phyloP scores from a whole-genome alignment of 257 asterid genomes.

The Nicotiana paniculata region DNA sequence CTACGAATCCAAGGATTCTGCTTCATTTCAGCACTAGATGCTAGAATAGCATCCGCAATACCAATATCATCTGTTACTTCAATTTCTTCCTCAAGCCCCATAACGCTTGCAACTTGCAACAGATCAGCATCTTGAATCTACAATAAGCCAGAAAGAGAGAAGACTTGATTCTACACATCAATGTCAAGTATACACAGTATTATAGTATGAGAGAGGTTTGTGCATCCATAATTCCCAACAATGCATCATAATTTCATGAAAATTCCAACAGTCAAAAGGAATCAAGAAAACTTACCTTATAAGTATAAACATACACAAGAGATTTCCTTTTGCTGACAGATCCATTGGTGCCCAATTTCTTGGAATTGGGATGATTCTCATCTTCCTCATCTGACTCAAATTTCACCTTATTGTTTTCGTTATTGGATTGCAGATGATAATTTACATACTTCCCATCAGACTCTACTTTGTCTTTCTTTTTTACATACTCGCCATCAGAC shows the following conservation, averaged over 20 bases:
- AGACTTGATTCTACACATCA: not conserved
- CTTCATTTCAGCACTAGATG: conserved; percentile 68
- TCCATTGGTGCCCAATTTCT: conserved; percentile 31
- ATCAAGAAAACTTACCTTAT: conserved; percentile 42
- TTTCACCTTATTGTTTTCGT: conserved; percentile 14
- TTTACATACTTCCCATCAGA: not conserved
- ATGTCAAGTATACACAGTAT: not conserved
- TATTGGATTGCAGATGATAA: conserved; percentile 1
- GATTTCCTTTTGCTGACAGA: conserved; percentile 33
- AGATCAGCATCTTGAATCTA: conserved; percentile 93
- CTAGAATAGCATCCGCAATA: conserved; percentile 78
- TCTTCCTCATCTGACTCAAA: conserved; percentile 35
- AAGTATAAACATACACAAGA: conserved; percentile 52
- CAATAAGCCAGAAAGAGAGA: conserved; percentile 12
- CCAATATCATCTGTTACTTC: conserved; percentile 74
- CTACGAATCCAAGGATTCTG: conserved; percentile 93
- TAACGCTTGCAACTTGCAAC: conserved; percentile 76
- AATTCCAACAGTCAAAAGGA: not conserved
- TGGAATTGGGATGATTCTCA: conserved; percentile 30
- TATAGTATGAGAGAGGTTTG: not conserved
- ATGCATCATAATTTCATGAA: not conserved
- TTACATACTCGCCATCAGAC: not conserved
- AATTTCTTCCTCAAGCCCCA: conserved; percentile 85
- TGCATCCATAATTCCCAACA: not conserved
- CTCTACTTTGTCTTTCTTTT: not conserved